Base-by-base conservation (phyloP, 2,329 filamentous ascomycete genomes). In the Cadophora malorum region DNA sequence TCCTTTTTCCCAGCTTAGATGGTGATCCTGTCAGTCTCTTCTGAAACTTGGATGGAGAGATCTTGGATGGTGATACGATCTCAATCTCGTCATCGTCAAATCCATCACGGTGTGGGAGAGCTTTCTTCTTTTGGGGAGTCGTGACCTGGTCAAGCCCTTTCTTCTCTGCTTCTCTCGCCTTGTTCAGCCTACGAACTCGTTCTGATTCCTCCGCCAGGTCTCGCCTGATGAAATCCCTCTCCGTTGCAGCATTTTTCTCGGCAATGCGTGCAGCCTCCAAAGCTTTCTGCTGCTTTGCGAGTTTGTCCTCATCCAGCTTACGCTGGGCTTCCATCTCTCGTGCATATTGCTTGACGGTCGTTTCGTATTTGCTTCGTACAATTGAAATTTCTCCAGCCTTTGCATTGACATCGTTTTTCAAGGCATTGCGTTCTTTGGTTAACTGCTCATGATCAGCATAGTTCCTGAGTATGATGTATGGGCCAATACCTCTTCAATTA, bases 301-400 rank as follows among this genome's bases (percentile, higher is more conserved):
- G 66, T 70, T 90, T 86, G 62, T 93, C 90, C 1, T 84, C 84
- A 72, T 89, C 88, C 69, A 86, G 79, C 71, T 89, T 89, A 73
- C 87, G 88, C 66, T 92, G 80, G 6, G 85, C 83, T 23, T 83
- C 80, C 28, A 94, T 78, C 73, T 90, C 85, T 28, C 85, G 83
- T 61, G 92, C 88, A 74, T 90, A 87, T 58, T 89, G 85, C 63
- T 87, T 86, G 19, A 83, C 82, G 0, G 84, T 81, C 73, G 88
- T 90, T 61, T 90, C 86, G 50, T 88, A 84, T 68, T 92, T 92
- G 68, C 86, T 86, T 41, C 92, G 87, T n/a, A 94, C 83, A 69
- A 94, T 93, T 62, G 90, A 85, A 33, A 89, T 88, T 77, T 94
- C 91, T 61, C 92, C 92, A 21, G 86, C 82, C 73, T 91, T 91